Base-by-base conservation (phyloP, 305 asterid species). In the Fraxinus velutina region DNA sequence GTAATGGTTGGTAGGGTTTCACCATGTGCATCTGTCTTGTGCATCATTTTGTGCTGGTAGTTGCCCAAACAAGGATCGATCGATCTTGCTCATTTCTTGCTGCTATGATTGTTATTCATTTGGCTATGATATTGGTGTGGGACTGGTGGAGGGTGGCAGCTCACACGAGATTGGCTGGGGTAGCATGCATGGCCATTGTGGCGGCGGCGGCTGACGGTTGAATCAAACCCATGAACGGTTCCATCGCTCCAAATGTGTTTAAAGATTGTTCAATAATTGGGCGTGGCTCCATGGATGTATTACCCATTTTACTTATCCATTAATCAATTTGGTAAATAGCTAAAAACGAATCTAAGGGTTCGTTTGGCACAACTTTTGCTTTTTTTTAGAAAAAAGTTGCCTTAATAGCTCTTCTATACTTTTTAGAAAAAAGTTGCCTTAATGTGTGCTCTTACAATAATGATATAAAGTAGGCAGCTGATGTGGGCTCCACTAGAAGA, bases 21-120 rank as follows among this genome's bases (percentile, higher is more conserved):
- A 64, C 83, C 90, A 85, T 83, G 88, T 87, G 88, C 85, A 17
- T 72, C 60, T 78, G 83, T 21, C 77, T 10, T 77, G 27, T 75
- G 19, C 75, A 81, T 29, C 75, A 78, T 33, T 44, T 34, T 12
- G 21, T 73, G 81, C 80, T 74, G 83, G 73, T 71, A 30, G 84
- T 72, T 80, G n/a, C 80, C 76, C 76, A 52, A 84, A 39, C 84
- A 80, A 12, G 22, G 44, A 76, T 17, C 8, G 4, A 60, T 57
- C 36, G 0, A 77, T 47, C 70, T n/a, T 52, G 19, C 22, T 68
- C 10, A 15, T 29, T 29, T 12, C 44, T 29, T 29, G 75, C 39
- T 70, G 39, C 42, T 70, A 30, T 66, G 34, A 24, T 27, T 24
- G 19, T 66, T 9, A 10, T 66, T 12, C 17, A n/a, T 27, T 21